These are phyloP conservation scores for Neckera pumila DNA, from an alignment of 225 moss, liverwort and hornwort genomes.

Conservation along the genomic window DNA sequence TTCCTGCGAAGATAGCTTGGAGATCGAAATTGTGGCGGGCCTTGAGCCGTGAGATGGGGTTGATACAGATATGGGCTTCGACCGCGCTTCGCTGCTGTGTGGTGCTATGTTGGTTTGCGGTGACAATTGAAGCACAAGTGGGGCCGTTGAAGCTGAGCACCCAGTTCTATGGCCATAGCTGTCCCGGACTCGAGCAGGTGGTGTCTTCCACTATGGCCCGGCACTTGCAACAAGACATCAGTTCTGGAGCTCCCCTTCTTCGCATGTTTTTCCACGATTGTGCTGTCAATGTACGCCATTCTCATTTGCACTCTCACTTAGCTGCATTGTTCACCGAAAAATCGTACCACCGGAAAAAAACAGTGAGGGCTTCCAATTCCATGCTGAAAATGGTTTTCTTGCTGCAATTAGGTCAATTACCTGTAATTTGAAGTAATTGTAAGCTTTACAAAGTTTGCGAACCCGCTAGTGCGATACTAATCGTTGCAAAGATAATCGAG, in stretches of 20 bases:
- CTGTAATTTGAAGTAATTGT: neutral
- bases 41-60: neutral
- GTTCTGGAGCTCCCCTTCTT: conserved; percentile 41
- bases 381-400: neutral
- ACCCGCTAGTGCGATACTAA: neutral
- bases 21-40: neutral
- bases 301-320: neutral
- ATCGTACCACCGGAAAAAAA: no score
- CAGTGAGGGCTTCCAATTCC: neutral
- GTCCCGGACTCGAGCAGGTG: conserved; percentile 28
- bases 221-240: conserved; percentile 28
- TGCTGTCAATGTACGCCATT: conserved; percentile 34
- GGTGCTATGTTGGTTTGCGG: neutral
- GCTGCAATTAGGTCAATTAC: neutral
- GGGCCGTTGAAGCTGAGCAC: conserved; percentile 11
- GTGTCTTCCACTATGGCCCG: conserved; percentile 35
- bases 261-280: conserved; percentile 60
- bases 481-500: neutral
- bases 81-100: neutral
- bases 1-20: neutral
- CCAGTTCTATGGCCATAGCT: conserved; percentile 20
- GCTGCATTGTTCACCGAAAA: neutral
- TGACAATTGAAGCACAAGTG: conserved; percentile 1
- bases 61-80: neutral
- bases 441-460: neutral